These are phyloP conservation scores for Chlorociboria aeruginascens DNA, from an alignment of 495 filamentous ascomycete species.

Conservation along the genomic window DNA sequence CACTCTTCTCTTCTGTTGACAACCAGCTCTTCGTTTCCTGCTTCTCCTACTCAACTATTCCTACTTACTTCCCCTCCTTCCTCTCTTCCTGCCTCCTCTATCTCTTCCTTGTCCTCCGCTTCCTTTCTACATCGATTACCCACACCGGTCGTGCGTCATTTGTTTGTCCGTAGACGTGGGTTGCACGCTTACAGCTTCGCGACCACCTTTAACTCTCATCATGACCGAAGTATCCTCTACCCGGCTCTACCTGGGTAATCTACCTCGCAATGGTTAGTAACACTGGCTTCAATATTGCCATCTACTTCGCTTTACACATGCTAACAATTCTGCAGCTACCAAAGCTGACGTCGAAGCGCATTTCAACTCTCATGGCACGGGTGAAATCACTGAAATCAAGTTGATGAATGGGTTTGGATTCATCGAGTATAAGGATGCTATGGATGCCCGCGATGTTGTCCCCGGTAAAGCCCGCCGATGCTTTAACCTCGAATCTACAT, in stretches of 20 bases:
- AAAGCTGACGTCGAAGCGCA: constrained; percentile 94
- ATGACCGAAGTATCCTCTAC: constrained; percentile 81
- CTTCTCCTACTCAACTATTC: too few relatives aligned
- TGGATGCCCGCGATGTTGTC: constrained; percentile 95
- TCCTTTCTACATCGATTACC: too few relatives aligned
- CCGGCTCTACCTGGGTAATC: constrained; percentile 89
- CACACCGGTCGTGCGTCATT: too few relatives aligned
- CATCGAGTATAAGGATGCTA: constrained; percentile 95
- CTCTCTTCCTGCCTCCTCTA: too few relatives aligned
- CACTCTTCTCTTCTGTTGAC: too few relatives aligned
- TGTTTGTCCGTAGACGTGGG: background rate
- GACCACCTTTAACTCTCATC: constrained; percentile 1
- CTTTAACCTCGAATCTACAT: constrained; percentile 3
- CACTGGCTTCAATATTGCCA: background rate
- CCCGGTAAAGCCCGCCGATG: constrained; percentile 54
- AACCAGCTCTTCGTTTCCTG: too few relatives aligned
- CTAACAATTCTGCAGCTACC: constrained; percentile 48
- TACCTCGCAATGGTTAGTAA: constrained; percentile 86
- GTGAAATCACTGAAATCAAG: constrained; percentile 97
- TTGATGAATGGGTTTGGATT: constrained; percentile 99
- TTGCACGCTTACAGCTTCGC: background rate
- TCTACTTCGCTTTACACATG: background rate
- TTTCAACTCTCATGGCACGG: constrained; percentile 88
- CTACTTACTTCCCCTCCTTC: too few relatives aligned
- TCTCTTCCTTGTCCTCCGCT: too few relatives aligned